Percentiles rank a stretch among this genome's conserved stretches.
Conservation (phyloP, 2,329 filamentous ascomycete genomes). For the Neurospora sp. region DNA sequence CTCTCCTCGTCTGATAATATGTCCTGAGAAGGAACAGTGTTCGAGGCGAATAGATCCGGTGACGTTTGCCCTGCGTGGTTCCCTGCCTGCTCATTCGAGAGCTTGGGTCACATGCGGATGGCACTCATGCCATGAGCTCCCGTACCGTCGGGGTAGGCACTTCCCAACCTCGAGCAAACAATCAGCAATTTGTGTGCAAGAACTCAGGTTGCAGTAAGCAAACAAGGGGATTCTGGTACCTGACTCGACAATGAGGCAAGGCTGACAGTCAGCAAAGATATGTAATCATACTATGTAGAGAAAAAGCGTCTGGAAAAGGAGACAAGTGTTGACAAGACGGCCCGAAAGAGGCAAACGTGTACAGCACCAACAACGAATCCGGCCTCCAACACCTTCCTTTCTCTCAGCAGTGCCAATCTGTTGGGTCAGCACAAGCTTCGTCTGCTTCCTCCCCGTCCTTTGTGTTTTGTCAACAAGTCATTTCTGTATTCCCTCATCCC, state of each 20-base stretch:
- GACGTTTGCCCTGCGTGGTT: not conserved
- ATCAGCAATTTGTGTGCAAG: not conserved
- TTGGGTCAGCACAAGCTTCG: not conserved
- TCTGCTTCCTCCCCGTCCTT: not conserved
- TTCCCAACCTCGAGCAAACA: not conserved
- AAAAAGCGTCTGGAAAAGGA: not conserved
- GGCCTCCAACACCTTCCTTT: not conserved
- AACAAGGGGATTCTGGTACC: not conserved
- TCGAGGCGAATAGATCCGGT: not conserved
- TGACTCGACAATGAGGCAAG: not conserved
- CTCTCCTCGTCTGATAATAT: not conserved
- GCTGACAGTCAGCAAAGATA: not conserved
- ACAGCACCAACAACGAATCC: not conserved
- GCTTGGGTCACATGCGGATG: not conserved
- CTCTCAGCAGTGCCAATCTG: not conserved
- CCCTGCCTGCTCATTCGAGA: not conserved
- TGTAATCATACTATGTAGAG: not conserved
- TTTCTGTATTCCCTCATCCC: not conserved
- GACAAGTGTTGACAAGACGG: not conserved
- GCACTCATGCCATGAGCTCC: not conserved
- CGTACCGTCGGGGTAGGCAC: not conserved
- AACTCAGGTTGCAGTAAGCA: not conserved
- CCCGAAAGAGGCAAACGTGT: not conserved
- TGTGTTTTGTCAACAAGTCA: not conserved
- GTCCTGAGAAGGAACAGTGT: not conserved